phyloP scores from a whole-genome alignment of 129 eudicot genomes.

The Flaveria sonorensis region DNA sequence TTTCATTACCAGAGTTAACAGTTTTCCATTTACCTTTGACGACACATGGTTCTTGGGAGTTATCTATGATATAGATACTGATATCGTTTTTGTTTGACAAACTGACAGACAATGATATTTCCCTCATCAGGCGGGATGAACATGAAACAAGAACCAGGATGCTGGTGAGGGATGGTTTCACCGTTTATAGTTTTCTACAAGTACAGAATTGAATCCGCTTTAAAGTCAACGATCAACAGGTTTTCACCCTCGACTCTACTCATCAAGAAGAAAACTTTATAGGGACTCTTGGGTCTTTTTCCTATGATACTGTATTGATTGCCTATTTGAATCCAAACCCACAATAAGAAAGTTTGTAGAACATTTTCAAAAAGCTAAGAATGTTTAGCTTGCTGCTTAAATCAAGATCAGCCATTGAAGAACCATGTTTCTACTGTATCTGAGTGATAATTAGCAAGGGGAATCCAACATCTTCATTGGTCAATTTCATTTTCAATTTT shows the following conservation, averaged over 20 bases:
- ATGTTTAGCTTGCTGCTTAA: constrained; percentile 36
- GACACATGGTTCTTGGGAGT: not conserved
- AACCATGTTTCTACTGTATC: constrained; percentile 16
- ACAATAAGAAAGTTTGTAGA: constrained; percentile 35
- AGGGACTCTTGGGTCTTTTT: constrained; percentile 19
- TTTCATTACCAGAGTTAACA: not conserved
- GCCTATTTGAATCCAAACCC: constrained; percentile 34
- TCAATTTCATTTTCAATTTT: no score
- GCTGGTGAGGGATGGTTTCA: constrained; percentile 40
- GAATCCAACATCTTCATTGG: not conserved
- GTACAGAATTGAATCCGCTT: constrained; percentile 31
- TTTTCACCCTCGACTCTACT: constrained; percentile 23
- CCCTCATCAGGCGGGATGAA: constrained; percentile 41
- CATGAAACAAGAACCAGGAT: constrained; percentile 70
- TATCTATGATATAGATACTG: not conserved
- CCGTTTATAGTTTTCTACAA: constrained; percentile 28
- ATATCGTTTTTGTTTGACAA: constrained; percentile 15
- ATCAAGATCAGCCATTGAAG: constrained; percentile 25
- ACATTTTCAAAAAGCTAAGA: constrained; percentile 35
- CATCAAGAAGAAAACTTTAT: constrained; percentile 17
- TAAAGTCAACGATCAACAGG: constrained; percentile 28
- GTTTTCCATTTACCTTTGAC: not conserved
- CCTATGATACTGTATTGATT: constrained; percentile 30
- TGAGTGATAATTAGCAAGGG: constrained; percentile 30
- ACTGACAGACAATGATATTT: constrained; percentile 45